Percentiles rank a stretch among this genome's conserved stretches.
Conservation (phyloP, 2,329 filamentous ascomycete species). For the Arthroderma uncinatum region DNA sequence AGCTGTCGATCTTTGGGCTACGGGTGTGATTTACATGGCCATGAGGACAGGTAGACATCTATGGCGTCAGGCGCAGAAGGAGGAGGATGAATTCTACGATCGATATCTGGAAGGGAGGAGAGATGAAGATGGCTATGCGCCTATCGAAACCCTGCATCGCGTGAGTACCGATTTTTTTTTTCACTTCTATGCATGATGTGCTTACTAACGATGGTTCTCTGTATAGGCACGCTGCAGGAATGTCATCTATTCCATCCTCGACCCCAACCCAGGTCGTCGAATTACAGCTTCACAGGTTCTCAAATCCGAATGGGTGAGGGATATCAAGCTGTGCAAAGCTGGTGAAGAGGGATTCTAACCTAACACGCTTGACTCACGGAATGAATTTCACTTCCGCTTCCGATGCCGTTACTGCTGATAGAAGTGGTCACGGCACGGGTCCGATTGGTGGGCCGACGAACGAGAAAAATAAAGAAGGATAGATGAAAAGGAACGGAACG, state of each 20-base stretch:
- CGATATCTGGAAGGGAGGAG: slow-evolving; percentile 85
- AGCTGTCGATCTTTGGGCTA: slow-evolving; percentile 97
- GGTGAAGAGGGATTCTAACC: slow-evolving; percentile 80
- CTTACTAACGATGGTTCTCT: slow-evolving; percentile 3
- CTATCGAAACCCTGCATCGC: slow-evolving; percentile 88
- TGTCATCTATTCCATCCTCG: slow-evolving; percentile 96
- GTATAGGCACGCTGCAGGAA: slow-evolving; percentile 85
- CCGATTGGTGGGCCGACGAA: not conserved
- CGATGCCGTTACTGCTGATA: not conserved
- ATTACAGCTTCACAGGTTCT: slow-evolving; percentile 94
- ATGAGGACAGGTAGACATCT: slow-evolving; percentile 94
- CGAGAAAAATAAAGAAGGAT: not conserved
- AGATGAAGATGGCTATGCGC: slow-evolving; percentile 90
- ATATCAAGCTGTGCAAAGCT: slow-evolving; percentile 93
- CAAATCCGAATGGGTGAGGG: slow-evolving; percentile 96
- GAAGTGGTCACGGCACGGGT: not conserved
- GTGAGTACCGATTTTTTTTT: slow-evolving; percentile 46
- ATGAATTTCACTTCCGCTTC: not conserved
- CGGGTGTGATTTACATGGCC: slow-evolving; percentile 98
- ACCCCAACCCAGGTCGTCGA: slow-evolving; percentile 82
- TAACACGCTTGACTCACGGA: not conserved
- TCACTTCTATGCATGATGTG: slow-evolving; percentile 5
- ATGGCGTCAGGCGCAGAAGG: slow-evolving; percentile 93
- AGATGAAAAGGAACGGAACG: not conserved
- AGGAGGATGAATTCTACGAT: slow-evolving; percentile 94